These are phyloP conservation scores for Raphanus hybrid DNA, from an alignment of 441 rosid genomes.

Conservation along the genomic window DNA sequence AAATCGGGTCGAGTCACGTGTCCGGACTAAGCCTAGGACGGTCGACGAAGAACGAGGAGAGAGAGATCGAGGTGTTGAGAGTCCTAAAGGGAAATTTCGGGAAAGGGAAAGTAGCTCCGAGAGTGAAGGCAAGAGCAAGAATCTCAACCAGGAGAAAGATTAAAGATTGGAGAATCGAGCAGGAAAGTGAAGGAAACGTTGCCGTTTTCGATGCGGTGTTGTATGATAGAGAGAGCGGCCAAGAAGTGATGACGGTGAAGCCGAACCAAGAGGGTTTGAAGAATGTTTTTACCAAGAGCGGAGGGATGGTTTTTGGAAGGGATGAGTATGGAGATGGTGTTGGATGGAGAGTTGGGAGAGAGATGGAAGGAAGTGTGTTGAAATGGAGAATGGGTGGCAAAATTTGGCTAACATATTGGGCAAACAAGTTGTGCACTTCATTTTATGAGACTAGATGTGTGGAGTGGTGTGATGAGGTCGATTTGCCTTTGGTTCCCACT, in stretches of 20 bases:
- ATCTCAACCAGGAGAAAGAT: conserved; percentile 57
- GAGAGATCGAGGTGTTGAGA: conserved; percentile 48
- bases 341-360: conserved; percentile 82
- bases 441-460: conserved; percentile 74
- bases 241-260: conserved; percentile 48
- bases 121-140: conserved; percentile 60
- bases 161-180: conserved; percentile 87
- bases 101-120: conserved; percentile 46
- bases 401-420: conserved; percentile 78
- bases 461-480: conserved; percentile 89
- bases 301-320: conserved; percentile 75
- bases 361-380: conserved; percentile 91
- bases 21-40: conserved; percentile 70
- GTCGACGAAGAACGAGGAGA: conserved; percentile 63
- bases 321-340: conserved; percentile 75
- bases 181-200: conserved; percentile 79
- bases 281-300: conserved; percentile 65
- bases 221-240: conserved; percentile 55
- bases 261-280: conserved; percentile 37
- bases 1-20: conserved; percentile 72
- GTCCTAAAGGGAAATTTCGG: conserved; percentile 45
- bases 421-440: conserved; percentile 54
- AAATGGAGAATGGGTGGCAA: conserved; percentile 90
- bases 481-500: conserved; percentile 69
- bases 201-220: conserved; percentile 73